Percentiles rank a stretch among this genome's conserved stretches.
phyloP scores from a whole-genome alignment of 2,329 filamentous ascomycete genomes.

The Calonectria montana region DNA sequence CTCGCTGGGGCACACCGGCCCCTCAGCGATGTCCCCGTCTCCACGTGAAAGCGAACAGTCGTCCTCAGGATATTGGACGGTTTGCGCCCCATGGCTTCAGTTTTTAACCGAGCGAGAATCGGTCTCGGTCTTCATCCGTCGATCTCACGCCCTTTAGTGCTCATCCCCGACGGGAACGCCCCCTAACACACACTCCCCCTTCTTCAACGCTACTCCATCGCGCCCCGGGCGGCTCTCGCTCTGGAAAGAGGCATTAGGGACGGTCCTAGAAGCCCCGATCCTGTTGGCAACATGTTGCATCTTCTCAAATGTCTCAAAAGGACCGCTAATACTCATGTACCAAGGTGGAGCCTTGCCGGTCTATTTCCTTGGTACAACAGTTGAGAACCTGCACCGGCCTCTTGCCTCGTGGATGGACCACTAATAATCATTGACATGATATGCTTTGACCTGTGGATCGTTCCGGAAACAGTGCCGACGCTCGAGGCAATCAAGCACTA shows the following conservation, averaged over 20 bases:
- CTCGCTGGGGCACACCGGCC: slow-evolving; percentile 8
- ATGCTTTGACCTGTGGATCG: slow-evolving; percentile 8
- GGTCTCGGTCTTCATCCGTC: neutral
- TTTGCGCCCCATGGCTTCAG: slow-evolving; percentile 26
- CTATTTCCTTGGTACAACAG: slow-evolving; percentile 16
- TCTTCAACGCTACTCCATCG: neutral
- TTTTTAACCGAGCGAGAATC: slow-evolving; percentile 31
- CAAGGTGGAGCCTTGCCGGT: slow-evolving; percentile 12
- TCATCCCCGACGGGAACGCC: neutral
- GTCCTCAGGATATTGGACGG: slow-evolving; percentile 29
- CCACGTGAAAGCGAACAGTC: slow-evolving; percentile 9
- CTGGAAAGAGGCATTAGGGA: slow-evolving; percentile 10
- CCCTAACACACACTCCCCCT: neutral
- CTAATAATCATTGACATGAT: neutral
- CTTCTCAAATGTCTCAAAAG: slow-evolving; percentile 24
- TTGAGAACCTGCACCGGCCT: neutral
- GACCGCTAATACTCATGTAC: slow-evolving; percentile 10
- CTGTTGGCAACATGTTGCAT: slow-evolving; percentile 17
- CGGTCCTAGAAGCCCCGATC: slow-evolving; percentile 10
- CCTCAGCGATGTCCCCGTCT: neutral
- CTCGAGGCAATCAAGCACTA: neutral
- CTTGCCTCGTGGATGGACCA: neutral
- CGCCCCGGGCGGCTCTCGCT: slow-evolving; percentile 22
- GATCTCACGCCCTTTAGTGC: neutral
- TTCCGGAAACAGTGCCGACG: neutral